A percentile compares a stretch with the other conserved stretches of the same genome.
Evolutionary conservation across 331 rosid genomes (phyloP).

Genomic region (Prunus yedoensis): DNA sequence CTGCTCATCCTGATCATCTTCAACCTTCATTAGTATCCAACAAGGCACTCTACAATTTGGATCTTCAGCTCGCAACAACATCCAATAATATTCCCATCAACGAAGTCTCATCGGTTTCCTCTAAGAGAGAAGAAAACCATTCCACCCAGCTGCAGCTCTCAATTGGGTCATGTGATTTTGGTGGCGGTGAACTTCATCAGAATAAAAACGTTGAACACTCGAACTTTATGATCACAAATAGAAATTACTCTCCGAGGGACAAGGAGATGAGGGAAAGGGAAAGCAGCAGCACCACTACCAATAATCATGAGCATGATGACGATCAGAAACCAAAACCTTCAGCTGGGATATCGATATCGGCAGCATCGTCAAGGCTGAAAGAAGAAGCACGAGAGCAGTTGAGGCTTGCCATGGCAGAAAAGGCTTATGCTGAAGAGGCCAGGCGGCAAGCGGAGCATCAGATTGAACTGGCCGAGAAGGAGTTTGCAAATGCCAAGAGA

Average conservation of each 20-base stretch:
- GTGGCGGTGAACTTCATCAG: slow-evolving; percentile 10
- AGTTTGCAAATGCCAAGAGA: slow-evolving; percentile 80
- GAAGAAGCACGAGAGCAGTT: slow-evolving; percentile 63
- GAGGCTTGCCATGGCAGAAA: slow-evolving; percentile 79
- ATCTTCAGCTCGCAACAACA: slow-evolving; percentile 85
- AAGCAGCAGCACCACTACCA: slow-evolving; percentile 37
- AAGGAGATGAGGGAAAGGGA: slow-evolving; percentile 5
- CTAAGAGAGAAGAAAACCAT: slow-evolving; percentile 33
- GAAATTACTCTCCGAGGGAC: slow-evolving; percentile 42
- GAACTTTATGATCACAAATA: slow-evolving; percentile 7
- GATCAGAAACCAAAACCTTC: background rate
- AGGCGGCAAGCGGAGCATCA: slow-evolving; percentile 69
- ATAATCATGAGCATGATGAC: slow-evolving; percentile 2
- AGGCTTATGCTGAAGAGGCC: slow-evolving; percentile 77
- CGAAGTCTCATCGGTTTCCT: slow-evolving; percentile 28
- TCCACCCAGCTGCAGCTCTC: slow-evolving; percentile 79
- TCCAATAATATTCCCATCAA: slow-evolving; percentile 27
- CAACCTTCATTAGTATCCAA: background rate
- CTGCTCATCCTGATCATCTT: background rate
- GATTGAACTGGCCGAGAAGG: slow-evolving; percentile 77
- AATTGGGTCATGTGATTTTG: slow-evolving; percentile 70
- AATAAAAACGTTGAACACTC: slow-evolving; percentile 25
- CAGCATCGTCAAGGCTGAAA: slow-evolving; percentile 29
- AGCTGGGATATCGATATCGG: slow-evolving; percentile 3
- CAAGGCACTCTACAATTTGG: slow-evolving; percentile 54